Conservation (phyloP, 495 filamentous ascomycete species). For the Amphirosellinia nigrospora region DNA sequence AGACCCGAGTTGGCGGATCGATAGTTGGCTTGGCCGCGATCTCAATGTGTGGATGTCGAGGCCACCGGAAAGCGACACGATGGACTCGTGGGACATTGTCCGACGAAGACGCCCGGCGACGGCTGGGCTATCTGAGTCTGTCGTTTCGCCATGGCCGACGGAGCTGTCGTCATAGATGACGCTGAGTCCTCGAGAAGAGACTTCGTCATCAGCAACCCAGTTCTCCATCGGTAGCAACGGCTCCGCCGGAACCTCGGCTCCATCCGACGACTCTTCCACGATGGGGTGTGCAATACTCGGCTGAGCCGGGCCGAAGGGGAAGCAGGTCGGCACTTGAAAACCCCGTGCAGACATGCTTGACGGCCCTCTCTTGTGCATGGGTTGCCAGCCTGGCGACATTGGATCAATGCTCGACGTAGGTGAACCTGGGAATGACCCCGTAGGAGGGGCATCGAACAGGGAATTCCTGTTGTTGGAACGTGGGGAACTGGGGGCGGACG, state of each 20-base stretch:
- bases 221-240: conserved; percentile 26
- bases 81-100: conserved; percentile 58
- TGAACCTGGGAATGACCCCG: conserved; percentile 71
- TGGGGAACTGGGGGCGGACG: conserved; percentile 84
- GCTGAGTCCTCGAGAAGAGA: conserved; percentile 20
- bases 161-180: conserved; percentile 16
- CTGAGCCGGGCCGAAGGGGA: conserved; percentile 26
- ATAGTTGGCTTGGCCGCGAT: conserved; percentile 57
- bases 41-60: conserved; percentile 63
- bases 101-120: conserved; percentile 40
- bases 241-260: conserved; percentile 28
- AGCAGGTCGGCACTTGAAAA: conserved; percentile 41
- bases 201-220: conserved; percentile 31
- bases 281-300: conserved; percentile 33
- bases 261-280: conserved; percentile 36
- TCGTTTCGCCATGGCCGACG: conserved; percentile 21
- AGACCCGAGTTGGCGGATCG: conserved; percentile 51
- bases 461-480: conserved; percentile 74
- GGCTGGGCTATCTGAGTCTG: conserved; percentile 27
- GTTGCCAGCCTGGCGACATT: conserved; percentile 59
- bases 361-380: conserved; percentile 56
- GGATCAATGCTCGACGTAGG: conserved; percentile 72
- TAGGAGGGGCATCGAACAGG: conserved; percentile 71
- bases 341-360: conserved; percentile 62
- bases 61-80: conserved; percentile 59